Conservation (phyloP, 2,329 filamentous ascomycete species). For the Aspergillus aculeatus region DNA sequence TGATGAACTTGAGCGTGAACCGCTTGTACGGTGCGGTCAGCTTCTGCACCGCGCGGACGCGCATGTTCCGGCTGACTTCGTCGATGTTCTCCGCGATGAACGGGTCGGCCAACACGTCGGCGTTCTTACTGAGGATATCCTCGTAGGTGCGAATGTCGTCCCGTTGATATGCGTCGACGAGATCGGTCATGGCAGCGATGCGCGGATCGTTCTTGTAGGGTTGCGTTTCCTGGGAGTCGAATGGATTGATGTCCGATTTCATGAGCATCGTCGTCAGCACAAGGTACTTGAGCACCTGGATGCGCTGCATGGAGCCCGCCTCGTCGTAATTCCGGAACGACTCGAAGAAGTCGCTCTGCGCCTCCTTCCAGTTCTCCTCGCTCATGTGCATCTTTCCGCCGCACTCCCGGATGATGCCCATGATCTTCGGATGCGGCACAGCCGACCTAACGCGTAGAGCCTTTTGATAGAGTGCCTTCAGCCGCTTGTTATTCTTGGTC, state of each 20-base stretch:
- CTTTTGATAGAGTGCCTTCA: conserved; percentile 88
- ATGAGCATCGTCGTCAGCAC: conserved; percentile 97
- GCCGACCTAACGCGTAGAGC: conserved; percentile 93
- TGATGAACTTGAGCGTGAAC: conserved; percentile 85
- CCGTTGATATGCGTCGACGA: conserved; percentile 93
- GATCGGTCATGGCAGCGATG: conserved; percentile 93
- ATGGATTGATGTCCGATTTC: conserved; percentile 97
- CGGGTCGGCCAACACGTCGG: conserved; percentile 82
- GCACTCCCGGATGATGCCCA: conserved; percentile 98
- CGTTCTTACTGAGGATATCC: conserved; percentile 79
- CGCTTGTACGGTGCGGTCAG: conserved; percentile 92
- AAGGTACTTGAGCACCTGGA: conserved; percentile 95
- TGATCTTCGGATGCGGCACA: conserved; percentile 96
- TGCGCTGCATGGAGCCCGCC: conserved; percentile 90
- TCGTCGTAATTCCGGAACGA: conserved; percentile 99
- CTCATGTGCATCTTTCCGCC: conserved; percentile 99
- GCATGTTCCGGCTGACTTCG: conserved; percentile 96
- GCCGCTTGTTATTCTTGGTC: conserved; percentile 93
- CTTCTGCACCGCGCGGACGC: conserved; percentile 90
- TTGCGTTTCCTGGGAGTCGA: conserved; percentile 98
- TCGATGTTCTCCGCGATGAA: conserved; percentile 99
- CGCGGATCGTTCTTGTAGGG: conserved; percentile 94
- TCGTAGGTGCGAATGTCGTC: conserved; percentile 94
- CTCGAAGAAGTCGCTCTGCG: conserved; percentile 97
- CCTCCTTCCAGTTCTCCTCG: conserved; percentile 98